Base-by-base conservation (phyloP, 805 yeast genomes). In the Metschnikowia gelsemii region DNA sequence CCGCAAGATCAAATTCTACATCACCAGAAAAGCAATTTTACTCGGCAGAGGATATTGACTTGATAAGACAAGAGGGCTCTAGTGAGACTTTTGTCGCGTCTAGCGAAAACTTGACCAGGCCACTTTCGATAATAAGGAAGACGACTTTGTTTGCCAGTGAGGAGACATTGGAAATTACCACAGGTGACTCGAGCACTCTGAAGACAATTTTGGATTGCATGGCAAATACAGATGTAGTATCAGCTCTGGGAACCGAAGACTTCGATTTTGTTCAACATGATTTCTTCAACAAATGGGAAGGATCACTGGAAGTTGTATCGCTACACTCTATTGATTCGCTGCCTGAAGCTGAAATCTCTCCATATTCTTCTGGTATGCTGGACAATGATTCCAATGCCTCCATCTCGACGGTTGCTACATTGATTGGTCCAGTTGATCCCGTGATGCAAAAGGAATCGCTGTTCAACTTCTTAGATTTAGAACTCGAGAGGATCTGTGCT, bases 361-460 rank as follows among this genome's bases (percentile, higher is more conserved):
- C 47, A 4, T 37, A 33, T 24, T 42, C 45, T 5, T 35, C 39
- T 4, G 38, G 43, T 3, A 35, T 32, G 20, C 46, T 53, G 38
- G 52, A 59, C 39, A 58, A 52, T 38, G 63, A 57, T 33, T 64
- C 69, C 12, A 42, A 46, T 44, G 50, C 45, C 35, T 51, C 59
- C 3, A 43, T 65, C 16, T 62, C 69, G 2, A 64, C 71, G 2
- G 49, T 49, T 17, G 63, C 61, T 8, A 64, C 68, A 9, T 50
- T 54, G 28, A 41, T 38, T 20, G 55, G 42, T 7, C 43, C 45
- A 2, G 53, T 49, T 13, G 31, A 33, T 6, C 29, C 20, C 17
- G 41, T 35, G 20, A 27, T 40, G 42, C 42, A 42, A 17, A 45
- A 45, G 14, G 48, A 40, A 8, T 33, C 32, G 31, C 52, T 48